Evolutionary conservation across 108 stramenopile genomes (phyloP).

Genomic region (Conticribra guillardii): DNA sequence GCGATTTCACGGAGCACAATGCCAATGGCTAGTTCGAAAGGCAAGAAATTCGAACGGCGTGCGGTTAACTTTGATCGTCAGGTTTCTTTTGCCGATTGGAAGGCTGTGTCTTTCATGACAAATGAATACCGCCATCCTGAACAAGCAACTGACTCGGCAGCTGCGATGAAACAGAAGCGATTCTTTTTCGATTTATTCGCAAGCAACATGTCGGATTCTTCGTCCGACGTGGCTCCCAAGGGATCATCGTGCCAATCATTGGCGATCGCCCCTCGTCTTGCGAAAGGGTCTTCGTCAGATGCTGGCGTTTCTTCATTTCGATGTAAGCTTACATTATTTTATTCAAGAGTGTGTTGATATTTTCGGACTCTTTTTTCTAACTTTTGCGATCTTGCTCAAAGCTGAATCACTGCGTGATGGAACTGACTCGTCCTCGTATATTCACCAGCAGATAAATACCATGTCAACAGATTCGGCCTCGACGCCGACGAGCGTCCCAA

Average conservation of each 20-base stretch:
- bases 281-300: constrained; percentile 13
- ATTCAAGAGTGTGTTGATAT: background rate
- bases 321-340: constrained; percentile 12
- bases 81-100: constrained; percentile 38
- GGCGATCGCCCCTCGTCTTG: background rate
- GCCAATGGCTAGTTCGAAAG: constrained; percentile 20
- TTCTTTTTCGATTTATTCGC: constrained; percentile 34
- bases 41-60: constrained; percentile 5
- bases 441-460: background rate
- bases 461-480: background rate
- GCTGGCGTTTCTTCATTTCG: constrained; percentile 15
- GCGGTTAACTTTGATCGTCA: constrained; percentile 9
- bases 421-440: background rate
- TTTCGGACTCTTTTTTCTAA: background rate
- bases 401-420: background rate
- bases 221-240: background rate
- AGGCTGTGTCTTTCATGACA: constrained; percentile 23
- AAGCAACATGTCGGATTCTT: constrained; percentile 6
- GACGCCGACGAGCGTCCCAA: background rate
- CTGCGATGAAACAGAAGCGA: constrained; percentile 14
- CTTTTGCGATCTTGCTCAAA: constrained; percentile 8
- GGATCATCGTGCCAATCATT: constrained; percentile 14
- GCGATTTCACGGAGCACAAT: constrained; percentile 15
- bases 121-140: constrained; percentile 57
- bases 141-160: constrained; percentile 37